These are phyloP conservation scores for Endogone sp. DNA, from an alignment of 192 early-diverging fungal species.

Conservation along the genomic window DNA sequence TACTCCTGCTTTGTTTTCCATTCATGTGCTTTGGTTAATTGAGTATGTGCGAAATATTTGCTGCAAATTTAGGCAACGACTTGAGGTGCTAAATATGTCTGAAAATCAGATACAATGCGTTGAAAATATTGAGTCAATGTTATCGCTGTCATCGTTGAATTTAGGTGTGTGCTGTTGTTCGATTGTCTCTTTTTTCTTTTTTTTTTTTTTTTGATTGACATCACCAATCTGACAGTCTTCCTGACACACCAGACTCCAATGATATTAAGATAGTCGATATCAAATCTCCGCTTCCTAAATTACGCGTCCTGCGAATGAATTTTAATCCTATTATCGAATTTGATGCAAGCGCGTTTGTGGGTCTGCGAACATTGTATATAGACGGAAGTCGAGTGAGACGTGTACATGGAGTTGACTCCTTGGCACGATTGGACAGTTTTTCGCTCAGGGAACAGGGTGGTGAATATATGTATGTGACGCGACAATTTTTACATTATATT, in stretches of 20 bases:
- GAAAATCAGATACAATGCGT: constrained; percentile 30
- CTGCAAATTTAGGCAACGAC: constrained; percentile 18
- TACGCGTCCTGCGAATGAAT: constrained; percentile 26
- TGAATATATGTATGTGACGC: constrained; percentile 15
- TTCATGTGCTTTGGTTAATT: neutral
- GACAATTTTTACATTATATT: neutral
- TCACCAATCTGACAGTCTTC: no score
- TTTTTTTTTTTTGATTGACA: no score
- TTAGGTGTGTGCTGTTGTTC: constrained; percentile 19
- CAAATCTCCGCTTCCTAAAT: constrained; percentile 20
- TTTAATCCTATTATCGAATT: constrained; percentile 26
- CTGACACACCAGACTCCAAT: constrained; percentile 21
- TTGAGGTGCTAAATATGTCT: constrained; percentile 32
- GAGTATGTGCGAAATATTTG: neutral
- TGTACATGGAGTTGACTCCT: constrained; percentile 22
- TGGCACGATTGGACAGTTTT: constrained; percentile 32
- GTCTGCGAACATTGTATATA: constrained; percentile 31
- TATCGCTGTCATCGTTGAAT: constrained; percentile 30
- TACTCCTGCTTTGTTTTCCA: no score
- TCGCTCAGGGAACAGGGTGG: constrained; percentile 32
- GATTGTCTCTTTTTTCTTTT: no score
- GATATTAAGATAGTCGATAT: constrained; percentile 27
- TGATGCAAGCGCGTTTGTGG: constrained; percentile 24
- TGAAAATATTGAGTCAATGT: constrained; percentile 27
- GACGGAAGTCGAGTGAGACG: constrained; percentile 28